Conservation (phyloP, 2,329 filamentous ascomycete genomes). For the Grosmannia serpens region DNA sequence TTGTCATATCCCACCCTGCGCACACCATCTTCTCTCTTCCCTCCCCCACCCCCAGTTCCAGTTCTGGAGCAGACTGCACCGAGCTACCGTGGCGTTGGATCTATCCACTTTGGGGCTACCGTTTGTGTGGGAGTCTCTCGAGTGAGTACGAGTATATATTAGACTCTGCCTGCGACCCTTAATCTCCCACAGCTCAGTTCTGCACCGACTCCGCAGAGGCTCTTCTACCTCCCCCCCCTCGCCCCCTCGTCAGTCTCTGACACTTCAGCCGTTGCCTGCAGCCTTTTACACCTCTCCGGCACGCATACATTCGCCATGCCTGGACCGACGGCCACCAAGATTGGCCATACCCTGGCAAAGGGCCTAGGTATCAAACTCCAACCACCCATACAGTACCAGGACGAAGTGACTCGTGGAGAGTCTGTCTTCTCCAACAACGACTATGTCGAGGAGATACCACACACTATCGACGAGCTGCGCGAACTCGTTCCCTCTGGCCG, state of each 20-base stretch:
- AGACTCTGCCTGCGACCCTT: background rate
- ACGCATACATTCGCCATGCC: conserved; percentile 6
- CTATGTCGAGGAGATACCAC: conserved; percentile 76
- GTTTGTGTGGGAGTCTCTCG: background rate
- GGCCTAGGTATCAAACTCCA: conserved; percentile 72
- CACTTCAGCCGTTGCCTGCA: background rate
- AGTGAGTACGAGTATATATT: background rate
- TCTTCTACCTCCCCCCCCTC: background rate
- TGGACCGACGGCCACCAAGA: conserved; percentile 32
- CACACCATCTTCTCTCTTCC: background rate
- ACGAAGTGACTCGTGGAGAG: conserved; percentile 63
- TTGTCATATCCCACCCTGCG: background rate
- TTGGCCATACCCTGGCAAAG: conserved; percentile 67
- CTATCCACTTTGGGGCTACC: background rate
- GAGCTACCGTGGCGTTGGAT: background rate
- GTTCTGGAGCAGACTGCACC: background rate
- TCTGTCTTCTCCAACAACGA: conserved; percentile 69
- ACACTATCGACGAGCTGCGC: conserved; percentile 57
- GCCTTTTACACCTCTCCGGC: background rate
- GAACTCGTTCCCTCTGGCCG: conserved; percentile 47
- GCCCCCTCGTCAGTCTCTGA: background rate
- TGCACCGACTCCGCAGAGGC: background rate
- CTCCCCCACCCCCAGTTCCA: background rate
- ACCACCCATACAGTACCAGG: conserved; percentile 45
- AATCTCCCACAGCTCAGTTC: background rate